Evolutionary conservation across 2,329 filamentous ascomycete species (phyloP).

Genomic region (Huntiella abstrusa): DNA sequence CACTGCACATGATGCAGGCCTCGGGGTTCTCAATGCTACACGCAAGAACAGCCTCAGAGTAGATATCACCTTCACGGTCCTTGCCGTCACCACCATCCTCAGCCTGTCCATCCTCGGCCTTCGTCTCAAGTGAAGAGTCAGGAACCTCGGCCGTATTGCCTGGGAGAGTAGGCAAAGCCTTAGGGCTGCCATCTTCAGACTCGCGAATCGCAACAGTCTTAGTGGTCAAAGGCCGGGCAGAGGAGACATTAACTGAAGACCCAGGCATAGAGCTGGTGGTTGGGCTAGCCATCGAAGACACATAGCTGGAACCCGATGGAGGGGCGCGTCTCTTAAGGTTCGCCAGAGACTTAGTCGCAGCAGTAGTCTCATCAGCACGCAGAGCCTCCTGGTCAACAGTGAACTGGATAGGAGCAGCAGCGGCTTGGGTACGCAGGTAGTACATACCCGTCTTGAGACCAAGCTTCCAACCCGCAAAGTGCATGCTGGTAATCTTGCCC

Average conservation of each 20-base stretch:
- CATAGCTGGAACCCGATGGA: constrained; percentile 32
- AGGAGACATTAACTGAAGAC: constrained; percentile 30
- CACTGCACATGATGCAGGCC: constrained; percentile 91
- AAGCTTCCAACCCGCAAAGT: constrained; percentile 97
- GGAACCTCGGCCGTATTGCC: constrained; percentile 41
- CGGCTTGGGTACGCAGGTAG: constrained; percentile 95
- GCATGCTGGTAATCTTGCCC: constrained; percentile 99
- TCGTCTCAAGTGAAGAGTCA: constrained; percentile 31
- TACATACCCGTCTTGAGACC: constrained; percentile 99
- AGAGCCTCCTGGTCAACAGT: constrained; percentile 95
- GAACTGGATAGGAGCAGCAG: constrained; percentile 93
- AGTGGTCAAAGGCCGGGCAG: constrained; percentile 47
- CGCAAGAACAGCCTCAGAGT: constrained; percentile 74
- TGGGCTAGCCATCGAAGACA: constrained; percentile 40
- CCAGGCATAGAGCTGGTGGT: constrained; percentile 39
- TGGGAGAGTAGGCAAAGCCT: constrained; percentile 57
- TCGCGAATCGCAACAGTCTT: constrained; percentile 40
- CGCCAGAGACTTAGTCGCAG: constrained; percentile 31
- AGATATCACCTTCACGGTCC: constrained; percentile 77
- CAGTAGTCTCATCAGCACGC: constrained; percentile 66
- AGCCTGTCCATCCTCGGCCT: constrained; percentile 45
- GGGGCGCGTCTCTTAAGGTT: constrained; percentile 51
- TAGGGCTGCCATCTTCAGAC: constrained; percentile 56
- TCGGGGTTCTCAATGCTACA: constrained; percentile 98
- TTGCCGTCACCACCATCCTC: constrained; percentile 53